Evolutionary conservation across 1,284 basidiomycete species (phyloP).

Genomic region (Marasmius oreades): DNA sequence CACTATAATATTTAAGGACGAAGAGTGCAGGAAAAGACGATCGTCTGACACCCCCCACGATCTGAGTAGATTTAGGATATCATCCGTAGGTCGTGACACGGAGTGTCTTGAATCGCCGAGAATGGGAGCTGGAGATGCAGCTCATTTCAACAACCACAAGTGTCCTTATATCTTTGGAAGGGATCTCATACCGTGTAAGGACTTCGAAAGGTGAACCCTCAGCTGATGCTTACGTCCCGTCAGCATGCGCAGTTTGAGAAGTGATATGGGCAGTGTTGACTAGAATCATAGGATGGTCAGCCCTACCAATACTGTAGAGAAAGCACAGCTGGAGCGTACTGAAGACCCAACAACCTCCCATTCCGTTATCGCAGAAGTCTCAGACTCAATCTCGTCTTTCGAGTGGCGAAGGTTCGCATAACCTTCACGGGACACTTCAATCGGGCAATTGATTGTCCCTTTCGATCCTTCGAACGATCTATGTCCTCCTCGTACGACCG

Average conservation of each 20-base stretch:
- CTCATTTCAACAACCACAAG: slow-evolving; percentile 7
- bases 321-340: slow-evolving; percentile 36
- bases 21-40: slow-evolving; percentile 60
- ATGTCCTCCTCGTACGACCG: slow-evolving; percentile 55
- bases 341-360: slow-evolving; percentile 63
- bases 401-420: slow-evolving; percentile 35
- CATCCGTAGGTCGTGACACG: slow-evolving; percentile 24
- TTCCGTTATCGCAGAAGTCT: slow-evolving; percentile 44
- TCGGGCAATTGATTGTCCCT: slow-evolving; percentile 44
- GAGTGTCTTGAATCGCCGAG: slow-evolving; percentile 57
- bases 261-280: slow-evolving; percentile 49
- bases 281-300: slow-evolving; percentile 19
- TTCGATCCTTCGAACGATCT: slow-evolving; percentile 36
- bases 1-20: slow-evolving; percentile 52
- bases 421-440: slow-evolving; percentile 41
- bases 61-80: slow-evolving; percentile 27
- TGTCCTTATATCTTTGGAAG: not conserved
- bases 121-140: slow-evolving; percentile 55
- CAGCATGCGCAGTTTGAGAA: slow-evolving; percentile 51
- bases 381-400: slow-evolving; percentile 17
- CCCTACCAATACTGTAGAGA: slow-evolving; percentile 7
- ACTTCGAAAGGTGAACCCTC: slow-evolving; percentile 57
- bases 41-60: slow-evolving; percentile 31
- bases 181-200: slow-evolving; percentile 40
- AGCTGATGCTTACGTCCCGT: slow-evolving; percentile 74